Conservation (phyloP, 1,284 basidiomycete species). For the Athelia psychrophila region DNA sequence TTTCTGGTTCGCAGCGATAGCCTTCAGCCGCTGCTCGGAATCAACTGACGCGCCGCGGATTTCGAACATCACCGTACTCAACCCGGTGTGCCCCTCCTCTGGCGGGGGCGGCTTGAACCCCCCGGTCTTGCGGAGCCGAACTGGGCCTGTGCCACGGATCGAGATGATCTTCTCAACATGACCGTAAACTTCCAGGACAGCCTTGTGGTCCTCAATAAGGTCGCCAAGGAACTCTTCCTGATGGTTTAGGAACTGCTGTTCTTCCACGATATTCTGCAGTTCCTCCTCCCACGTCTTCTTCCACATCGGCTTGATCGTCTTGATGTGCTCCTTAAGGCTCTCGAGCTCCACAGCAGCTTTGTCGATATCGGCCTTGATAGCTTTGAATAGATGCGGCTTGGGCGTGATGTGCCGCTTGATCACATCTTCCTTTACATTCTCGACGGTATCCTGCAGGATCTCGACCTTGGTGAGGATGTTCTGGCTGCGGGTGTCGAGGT, state of each 20-base stretch:
- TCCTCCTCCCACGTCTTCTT: constrained; percentile 98
- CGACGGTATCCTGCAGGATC: constrained; percentile 91
- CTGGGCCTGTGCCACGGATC: constrained; percentile 56
- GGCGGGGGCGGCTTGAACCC: constrained; percentile 54
- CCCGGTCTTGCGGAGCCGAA: constrained; percentile 28
- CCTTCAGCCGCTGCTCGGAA: constrained; percentile 80
- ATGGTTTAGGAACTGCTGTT: constrained; percentile 92
- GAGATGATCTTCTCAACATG: constrained; percentile 88
- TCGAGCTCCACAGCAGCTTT: constrained; percentile 72
- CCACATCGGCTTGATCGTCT: constrained; percentile 94
- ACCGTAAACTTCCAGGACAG: constrained; percentile 79
- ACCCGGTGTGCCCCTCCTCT: constrained; percentile 62
- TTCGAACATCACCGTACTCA: constrained; percentile 82
- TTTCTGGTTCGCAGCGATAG: constrained; percentile 86
- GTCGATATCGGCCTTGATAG: constrained; percentile 74
- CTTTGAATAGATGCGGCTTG: constrained; percentile 69
- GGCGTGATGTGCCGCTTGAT: constrained; percentile 88
- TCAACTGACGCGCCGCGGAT: constrained; percentile 83
- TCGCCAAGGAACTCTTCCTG: constrained; percentile 91
- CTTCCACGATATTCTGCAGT: constrained; percentile 94
- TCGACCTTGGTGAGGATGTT: constrained; percentile 92
- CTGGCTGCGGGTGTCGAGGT: constrained; percentile 86
- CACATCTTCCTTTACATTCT: constrained; percentile 90
- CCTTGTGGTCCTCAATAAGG: constrained; percentile 89
- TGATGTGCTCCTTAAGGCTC: constrained; percentile 82